Percentiles rank a stretch among this genome's conserved stretches.
Evolutionary conservation across 108 stramenopile species (phyloP).

Genomic region (Cyclostephanos invisitatus): DNA sequence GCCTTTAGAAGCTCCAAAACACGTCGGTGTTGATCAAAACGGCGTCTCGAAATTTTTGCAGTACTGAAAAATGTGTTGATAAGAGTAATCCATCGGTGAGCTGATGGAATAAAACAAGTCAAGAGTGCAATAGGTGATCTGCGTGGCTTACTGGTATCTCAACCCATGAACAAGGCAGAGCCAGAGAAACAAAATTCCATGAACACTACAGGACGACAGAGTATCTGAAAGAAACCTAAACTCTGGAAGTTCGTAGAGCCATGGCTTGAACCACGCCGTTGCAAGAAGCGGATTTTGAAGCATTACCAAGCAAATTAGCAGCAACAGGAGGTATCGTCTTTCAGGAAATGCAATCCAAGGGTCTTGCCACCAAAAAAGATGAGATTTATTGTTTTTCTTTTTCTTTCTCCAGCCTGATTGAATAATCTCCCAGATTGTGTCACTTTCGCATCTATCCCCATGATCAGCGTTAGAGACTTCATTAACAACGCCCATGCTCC

Average conservation of each 20-base stretch:
- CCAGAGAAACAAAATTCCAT: conserved; percentile 72
- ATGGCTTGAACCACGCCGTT: conserved; percentile 53
- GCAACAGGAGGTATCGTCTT: conserved; percentile 66
- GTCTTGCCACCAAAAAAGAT: conserved; percentile 68
- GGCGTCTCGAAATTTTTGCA: conserved; percentile 49
- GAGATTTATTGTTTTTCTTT: conserved; percentile 18
- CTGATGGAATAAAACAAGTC: conserved; percentile 1
- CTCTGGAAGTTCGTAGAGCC: conserved; percentile 42
- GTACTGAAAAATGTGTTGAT: conserved; percentile 42
- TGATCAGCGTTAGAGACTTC: conserved; percentile 10
- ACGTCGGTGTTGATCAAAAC: conserved; percentile 68
- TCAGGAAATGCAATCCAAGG: conserved; percentile 82
- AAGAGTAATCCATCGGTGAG: neutral
- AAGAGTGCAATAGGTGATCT: conserved; percentile 7
- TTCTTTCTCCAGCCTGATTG: conserved; percentile 24
- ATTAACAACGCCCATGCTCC: conserved; percentile 52
- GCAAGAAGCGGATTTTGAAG: conserved; percentile 75
- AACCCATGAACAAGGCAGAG: conserved; percentile 76
- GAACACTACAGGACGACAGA: conserved; percentile 68
- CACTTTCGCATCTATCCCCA: conserved; percentile 1
- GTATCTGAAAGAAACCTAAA: conserved; percentile 63
- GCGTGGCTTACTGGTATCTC: conserved; percentile 62
- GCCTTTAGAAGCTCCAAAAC: conserved; percentile 63
- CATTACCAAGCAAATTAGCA: conserved; percentile 63
- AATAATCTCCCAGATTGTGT: conserved; percentile 9